Conservation (phyloP, 2,329 filamentous ascomycete species). For the Uncinocarpus reesii region DNA sequence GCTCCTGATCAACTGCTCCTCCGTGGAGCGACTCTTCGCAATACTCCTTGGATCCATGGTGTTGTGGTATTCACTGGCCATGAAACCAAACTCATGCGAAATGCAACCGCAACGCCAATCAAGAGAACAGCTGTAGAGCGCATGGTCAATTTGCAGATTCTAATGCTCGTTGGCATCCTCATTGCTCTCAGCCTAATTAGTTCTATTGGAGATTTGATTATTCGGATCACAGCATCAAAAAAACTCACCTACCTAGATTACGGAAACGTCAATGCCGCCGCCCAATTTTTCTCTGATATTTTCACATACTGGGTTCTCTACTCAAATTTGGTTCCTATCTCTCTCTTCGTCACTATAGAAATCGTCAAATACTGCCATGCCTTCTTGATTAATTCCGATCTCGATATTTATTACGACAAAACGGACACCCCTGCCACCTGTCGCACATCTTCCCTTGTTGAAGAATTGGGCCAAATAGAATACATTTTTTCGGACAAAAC, state of each 20-base stretch:
- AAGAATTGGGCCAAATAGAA: constrained; percentile 95
- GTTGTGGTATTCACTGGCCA: constrained; percentile 95
- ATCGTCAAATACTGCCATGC: constrained; percentile 97
- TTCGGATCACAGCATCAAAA: constrained; percentile 52
- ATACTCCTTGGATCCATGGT: constrained; percentile 94
- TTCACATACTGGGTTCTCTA: constrained; percentile 98
- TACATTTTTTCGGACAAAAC: constrained; percentile 99
- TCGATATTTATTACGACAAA: constrained; percentile 95
- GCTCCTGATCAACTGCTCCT: constrained; percentile 84
- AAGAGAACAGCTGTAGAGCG: constrained; percentile 94
- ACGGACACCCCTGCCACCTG: constrained; percentile 93
- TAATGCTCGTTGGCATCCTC: constrained; percentile 78
- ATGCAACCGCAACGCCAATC: constrained; percentile 92
- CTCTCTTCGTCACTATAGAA: constrained; percentile 93
- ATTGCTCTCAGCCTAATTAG: constrained; percentile 76
- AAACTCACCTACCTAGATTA: constrained; percentile 66
- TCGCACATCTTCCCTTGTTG: constrained; percentile 88
- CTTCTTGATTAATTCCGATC: constrained; percentile 92
- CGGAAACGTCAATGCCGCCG: constrained; percentile 53
- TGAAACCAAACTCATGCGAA: constrained; percentile 97
- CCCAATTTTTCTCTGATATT: constrained; percentile 84
- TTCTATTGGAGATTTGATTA: constrained; percentile 80
- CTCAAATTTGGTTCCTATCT: constrained; percentile 92
- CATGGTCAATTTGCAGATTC: constrained; percentile 84
- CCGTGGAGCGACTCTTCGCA: constrained; percentile 83